Base-by-base conservation (phyloP, 495 filamentous ascomycete genomes). In the Clavariopsis aquatica region DNA sequence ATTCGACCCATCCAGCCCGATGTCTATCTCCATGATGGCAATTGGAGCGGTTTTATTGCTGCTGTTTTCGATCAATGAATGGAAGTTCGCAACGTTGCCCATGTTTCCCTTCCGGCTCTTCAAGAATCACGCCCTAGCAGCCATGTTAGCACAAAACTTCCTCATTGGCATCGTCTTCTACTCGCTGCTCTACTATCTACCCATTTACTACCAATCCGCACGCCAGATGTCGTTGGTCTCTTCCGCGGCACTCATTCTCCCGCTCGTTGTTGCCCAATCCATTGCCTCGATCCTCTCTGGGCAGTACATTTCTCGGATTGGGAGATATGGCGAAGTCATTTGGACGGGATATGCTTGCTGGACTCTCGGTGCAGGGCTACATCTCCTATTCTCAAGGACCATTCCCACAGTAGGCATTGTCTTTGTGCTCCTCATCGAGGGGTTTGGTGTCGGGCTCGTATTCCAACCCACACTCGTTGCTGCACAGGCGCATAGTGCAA, bases 141-240 rank as follows among this genome's bases (percentile, higher is more conserved):
- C 80, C 10, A 76, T 86, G 3, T 75, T 86, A 38, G 60, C 34
- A 8, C 51, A 53, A 17, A 53, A 53, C 15, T 20, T 53, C 10
- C 51, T 82, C 23, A 76, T 84, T 12, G 83, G 84, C 1, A 79
- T 81, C 15, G 82, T 84, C 9, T 86, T 85, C 46, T 83, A 86
- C 49, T 69, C 79, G 1, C 78, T 80, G 29, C 57, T 79, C 1
- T 80, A 79, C 61, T 79, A 74, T 49, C 64, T 80, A 1, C 77
- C 78, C 0, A 69, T 79, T 7, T 80, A 79, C 57, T 75, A 73
- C 45, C 75, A 78, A 55, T 76, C 75, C 8, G 73, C 65, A n/a
- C 38, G 73, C 1, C 51, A 62, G 58, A 74, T 73, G 66, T 29
- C 71, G 68, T 19, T 52, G 75, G 1, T 46, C 53, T 53, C 15